Evolutionary conservation across 83 land plant species (phyloP), one percentile per base, ranked within the genome.

Genomic region (Diphasiastrum complanatum): DNA sequence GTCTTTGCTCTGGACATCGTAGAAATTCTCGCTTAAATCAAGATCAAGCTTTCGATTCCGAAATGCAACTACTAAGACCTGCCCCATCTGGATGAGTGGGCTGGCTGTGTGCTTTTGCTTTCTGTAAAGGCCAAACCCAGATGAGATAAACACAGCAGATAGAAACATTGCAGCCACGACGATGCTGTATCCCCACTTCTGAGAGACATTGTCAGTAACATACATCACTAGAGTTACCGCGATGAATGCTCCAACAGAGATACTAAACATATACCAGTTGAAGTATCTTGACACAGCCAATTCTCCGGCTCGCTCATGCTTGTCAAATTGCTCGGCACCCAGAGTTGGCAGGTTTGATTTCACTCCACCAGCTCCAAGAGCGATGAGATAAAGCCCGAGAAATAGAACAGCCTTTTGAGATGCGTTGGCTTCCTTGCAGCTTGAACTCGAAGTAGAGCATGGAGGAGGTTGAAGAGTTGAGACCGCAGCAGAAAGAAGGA

Each of bases 301-400:
- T 11, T 20, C 19, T 30, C 31, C 59, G 16, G 11, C 34, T 6
- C n/a, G 16, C 26, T 55, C 59, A 6, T 27, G 26, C 59, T 55
- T 35, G 31, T 12, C 27, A 19, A 55, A 55, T 12, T 55, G 59
- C 11, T 55, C 59, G 18, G 59, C 59, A 6, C 59, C 59, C 14
- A 55, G 10, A 11, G 59, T 11, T 12, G 59, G 28, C 14, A 55
- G 19, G 19, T 55, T 55, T 10, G 38, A 8, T 35, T 55, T 55
- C 38, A 55, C 59, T 26, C 38, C 59, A 26, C 59, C 59, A 27
- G 14, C 19, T 30, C 59, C 59, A 30, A 55, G 20, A n/a, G 59
- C 59, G n/a, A 55, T 12, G 38, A 55, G 35, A 35, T 55, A 55
- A 30, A 55, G 59, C 16, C 35, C 59, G 11, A 25, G 18, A 27